phyloP scores from a whole-genome alignment of 1,284 basidiomycete genomes.

The Irpex lacteus region DNA sequence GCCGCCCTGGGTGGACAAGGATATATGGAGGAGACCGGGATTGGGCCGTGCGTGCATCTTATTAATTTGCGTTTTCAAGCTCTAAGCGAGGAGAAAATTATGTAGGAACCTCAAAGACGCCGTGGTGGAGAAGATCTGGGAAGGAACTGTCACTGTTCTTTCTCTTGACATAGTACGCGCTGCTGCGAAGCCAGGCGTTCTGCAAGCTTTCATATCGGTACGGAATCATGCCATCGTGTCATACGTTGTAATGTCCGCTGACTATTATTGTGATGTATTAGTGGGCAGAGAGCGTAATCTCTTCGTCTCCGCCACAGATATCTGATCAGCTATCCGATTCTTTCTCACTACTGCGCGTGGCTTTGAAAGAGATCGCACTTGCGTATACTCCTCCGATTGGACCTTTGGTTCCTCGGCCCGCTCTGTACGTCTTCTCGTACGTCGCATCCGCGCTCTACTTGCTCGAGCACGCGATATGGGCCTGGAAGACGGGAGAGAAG shows the following conservation, averaged over 20 bases:
- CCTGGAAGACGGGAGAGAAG: constrained; percentile 31
- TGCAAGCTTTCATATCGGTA: constrained; percentile 38
- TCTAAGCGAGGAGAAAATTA: background rate
- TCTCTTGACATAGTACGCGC: constrained; percentile 65
- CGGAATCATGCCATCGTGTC: constrained; percentile 11
- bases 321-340: constrained; percentile 23
- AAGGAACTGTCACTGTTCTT: constrained; percentile 71
- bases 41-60: constrained; percentile 45
- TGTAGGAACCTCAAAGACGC: constrained; percentile 49
- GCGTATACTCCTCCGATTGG: constrained; percentile 38
- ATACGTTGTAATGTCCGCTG: background rate
- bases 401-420: constrained; percentile 50
- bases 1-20: constrained; percentile 73
- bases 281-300: constrained; percentile 52
- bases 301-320: constrained; percentile 37
- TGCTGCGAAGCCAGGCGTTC: constrained; percentile 35
- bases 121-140: constrained; percentile 82
- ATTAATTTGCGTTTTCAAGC: constrained; percentile 10
- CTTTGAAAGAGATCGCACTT: constrained; percentile 34
- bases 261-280: constrained; percentile 23
- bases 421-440: constrained; percentile 55
- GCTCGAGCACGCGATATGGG: constrained; percentile 67
- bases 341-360: constrained; percentile 32
- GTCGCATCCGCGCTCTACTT: constrained; percentile 51
- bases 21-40: constrained; percentile 79